Evolutionary conservation across 768 basidiomycete species (phyloP).

Genomic region (Bullera alba): DNA sequence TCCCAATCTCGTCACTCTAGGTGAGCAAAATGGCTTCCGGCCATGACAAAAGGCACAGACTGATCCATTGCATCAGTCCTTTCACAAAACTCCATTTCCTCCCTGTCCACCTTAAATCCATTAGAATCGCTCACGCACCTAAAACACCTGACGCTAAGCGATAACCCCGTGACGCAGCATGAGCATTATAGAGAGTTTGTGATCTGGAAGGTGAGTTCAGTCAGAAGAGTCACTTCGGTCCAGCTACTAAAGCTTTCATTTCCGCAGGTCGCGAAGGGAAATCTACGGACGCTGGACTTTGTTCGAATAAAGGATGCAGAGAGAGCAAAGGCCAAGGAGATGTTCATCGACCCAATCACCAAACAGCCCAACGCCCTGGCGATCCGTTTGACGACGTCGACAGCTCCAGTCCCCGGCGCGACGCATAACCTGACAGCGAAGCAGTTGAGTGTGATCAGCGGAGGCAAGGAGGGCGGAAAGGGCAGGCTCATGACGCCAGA

Average conservation of each 20-base stretch:
- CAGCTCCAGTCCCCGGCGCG: conserved; percentile 20
- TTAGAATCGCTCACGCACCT: conserved; percentile 40
- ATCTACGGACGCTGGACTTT: conserved; percentile 44
- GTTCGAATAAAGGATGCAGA: conserved; percentile 45
- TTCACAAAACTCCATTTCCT: conserved; percentile 41
- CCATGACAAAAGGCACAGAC: not conserved
- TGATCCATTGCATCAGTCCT: conserved; percentile 33
- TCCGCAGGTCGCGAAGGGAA: conserved; percentile 35
- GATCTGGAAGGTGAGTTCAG: conserved; percentile 45
- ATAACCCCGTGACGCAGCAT: conserved; percentile 43
- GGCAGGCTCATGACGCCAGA: conserved; percentile 45
- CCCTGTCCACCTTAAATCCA: conserved; percentile 41
- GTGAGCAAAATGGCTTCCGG: conserved; percentile 17
- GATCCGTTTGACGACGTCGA: conserved; percentile 29
- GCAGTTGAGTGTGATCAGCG: not conserved
- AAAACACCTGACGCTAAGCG: conserved; percentile 38
- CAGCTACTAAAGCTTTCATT: not conserved
- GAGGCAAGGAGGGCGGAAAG: conserved; percentile 30
- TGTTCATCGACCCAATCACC: conserved; percentile 36
- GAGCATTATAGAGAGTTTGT: conserved; percentile 44
- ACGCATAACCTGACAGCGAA: conserved; percentile 4
- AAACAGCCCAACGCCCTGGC: conserved; percentile 43
- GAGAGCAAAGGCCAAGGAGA: conserved; percentile 27
- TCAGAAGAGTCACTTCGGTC: not conserved
- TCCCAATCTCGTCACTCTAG: conserved; percentile 44